These are phyloP conservation scores for Paramyrothecium roridum DNA, from an alignment of 2,329 filamentous ascomycete genomes.

Conservation along the genomic window DNA sequence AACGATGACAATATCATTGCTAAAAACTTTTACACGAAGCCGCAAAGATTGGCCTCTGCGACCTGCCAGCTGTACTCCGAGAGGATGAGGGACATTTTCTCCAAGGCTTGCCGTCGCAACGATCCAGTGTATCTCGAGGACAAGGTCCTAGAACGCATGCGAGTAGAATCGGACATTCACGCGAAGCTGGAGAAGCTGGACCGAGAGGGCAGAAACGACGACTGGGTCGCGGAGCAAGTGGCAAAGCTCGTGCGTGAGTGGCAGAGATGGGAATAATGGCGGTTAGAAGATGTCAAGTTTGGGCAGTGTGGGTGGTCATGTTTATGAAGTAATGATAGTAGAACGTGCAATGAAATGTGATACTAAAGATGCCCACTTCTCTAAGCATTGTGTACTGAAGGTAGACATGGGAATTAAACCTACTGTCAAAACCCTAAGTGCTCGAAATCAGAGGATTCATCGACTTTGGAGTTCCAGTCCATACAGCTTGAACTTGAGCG, in stretches of 20 bases:
- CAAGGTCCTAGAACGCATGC: slow-evolving; percentile 56
- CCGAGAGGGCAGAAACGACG: slow-evolving; percentile 26
- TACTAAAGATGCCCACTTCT: neutral
- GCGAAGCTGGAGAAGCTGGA: slow-evolving; percentile 47
- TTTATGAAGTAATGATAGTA: slow-evolving; percentile 1
- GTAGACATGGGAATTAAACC: no score
- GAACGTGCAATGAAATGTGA: neutral
- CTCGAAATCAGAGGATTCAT: no score
- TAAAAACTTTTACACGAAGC: slow-evolving; percentile 60
- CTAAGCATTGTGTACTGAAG: no score
- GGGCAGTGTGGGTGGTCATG: neutral
- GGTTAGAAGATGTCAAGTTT: slow-evolving; percentile 5
- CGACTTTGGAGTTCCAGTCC: no score
- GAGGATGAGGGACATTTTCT: slow-evolving; percentile 74
- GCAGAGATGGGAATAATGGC: slow-evolving; percentile 51
- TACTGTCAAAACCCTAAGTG: no score
- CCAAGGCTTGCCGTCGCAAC: slow-evolving; percentile 60
- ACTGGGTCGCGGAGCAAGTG: slow-evolving; percentile 39
- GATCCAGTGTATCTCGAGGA: slow-evolving; percentile 62
- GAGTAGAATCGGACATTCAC: slow-evolving; percentile 57
- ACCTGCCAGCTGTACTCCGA: slow-evolving; percentile 78
- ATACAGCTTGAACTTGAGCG: no score
- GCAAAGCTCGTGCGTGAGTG: slow-evolving; percentile 53
- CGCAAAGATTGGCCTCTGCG: slow-evolving; percentile 51
- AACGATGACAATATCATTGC: slow-evolving; percentile 53